phyloP scores from a whole-genome alignment of 805 yeast genomes.

The Hanseniaspora vineae region DNA sequence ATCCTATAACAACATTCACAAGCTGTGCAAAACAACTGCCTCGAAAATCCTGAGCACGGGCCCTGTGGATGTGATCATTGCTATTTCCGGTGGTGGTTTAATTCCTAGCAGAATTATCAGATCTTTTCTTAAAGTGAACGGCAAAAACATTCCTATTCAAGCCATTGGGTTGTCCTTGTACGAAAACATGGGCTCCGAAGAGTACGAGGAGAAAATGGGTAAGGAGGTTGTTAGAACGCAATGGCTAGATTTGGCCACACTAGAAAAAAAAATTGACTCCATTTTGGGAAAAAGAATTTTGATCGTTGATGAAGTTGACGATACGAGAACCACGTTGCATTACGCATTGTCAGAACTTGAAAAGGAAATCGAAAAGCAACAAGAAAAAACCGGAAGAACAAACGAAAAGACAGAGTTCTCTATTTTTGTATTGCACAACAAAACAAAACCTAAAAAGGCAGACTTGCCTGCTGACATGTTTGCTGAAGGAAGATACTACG shows the following conservation, averaged over 20 bases:
- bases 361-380: conserved; percentile 43
- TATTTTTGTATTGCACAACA: conserved; percentile 74
- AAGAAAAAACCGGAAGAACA: conserved; percentile 42
- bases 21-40: conserved; percentile 63
- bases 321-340: conserved; percentile 79
- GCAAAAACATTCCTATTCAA: conserved; percentile 56
- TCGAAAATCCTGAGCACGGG: conserved; percentile 30
- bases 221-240: conserved; percentile 78
- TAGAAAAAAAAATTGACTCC: conserved; percentile 56
- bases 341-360: conserved; percentile 69
- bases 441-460: conserved; percentile 70
- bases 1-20: conserved; percentile 72
- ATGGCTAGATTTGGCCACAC: conserved; percentile 75
- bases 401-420: conserved; percentile 54
- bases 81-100: conserved; percentile 66
- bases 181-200: conserved; percentile 39
- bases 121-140: conserved; percentile 41
- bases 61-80: conserved; percentile 43
- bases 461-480: conserved; percentile 52
- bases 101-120: conserved; percentile 58
- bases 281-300: conserved; percentile 69
- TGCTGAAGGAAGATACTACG: conserved; percentile 51
- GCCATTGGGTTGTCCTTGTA: conserved; percentile 56
- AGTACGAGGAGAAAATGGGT: conserved; percentile 40
- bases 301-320: conserved; percentile 86